Base-by-base conservation (phyloP, 2,329 filamentous ascomycete genomes). In the Passalora sequoiae region DNA sequence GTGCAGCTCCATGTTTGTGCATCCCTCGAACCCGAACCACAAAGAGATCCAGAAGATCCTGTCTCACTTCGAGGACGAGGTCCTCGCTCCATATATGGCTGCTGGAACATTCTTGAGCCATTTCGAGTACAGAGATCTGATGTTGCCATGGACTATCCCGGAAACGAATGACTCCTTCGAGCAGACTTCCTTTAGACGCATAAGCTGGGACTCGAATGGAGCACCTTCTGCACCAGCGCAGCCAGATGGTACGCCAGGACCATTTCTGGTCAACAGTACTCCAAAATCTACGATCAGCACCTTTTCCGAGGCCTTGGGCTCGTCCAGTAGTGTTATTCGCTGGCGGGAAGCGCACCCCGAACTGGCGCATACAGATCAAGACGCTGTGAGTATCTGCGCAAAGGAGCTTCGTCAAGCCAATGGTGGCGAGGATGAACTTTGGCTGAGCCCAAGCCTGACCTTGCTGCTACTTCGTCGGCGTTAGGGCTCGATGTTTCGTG, bases 311-410 rank as follows among this genome's bases (percentile, higher is more conserved):
- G 30, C 69, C 6, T 25, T 70, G 5, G 55, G 56, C 1, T 73
- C 70, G 0, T 44, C 56, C 3, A 74, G 71, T 44, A 59, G 64
- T 0, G 58, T 70, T 1, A 61, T 62, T 0, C 59, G 73, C 29
- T 75, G 72, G 71, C 60, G 69, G 7, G 58, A 72, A 53, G 71
- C 69, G 0, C 54, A 76, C 49, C 66, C 69, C 0, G 67, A 69
- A 0, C 48, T 52, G 0, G 64, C 59, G 0, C 64, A 65, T 0
- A 72, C 69, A 0, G 70, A 73, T 69, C 43, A 55, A 65, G 13
- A 59, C 43, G 24, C 40, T 3, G 52, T 69, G 4, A 64, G 49
- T 28, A 50, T 58, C n/a, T 69, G 57, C 7, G 46, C 47, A 16
- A 53, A 43, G 28, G 43, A 50, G 38, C 38, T 66, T 27, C 33